Conservation (phyloP, 306 rosid genomes). For the Trichosanthes truncata region DNA sequence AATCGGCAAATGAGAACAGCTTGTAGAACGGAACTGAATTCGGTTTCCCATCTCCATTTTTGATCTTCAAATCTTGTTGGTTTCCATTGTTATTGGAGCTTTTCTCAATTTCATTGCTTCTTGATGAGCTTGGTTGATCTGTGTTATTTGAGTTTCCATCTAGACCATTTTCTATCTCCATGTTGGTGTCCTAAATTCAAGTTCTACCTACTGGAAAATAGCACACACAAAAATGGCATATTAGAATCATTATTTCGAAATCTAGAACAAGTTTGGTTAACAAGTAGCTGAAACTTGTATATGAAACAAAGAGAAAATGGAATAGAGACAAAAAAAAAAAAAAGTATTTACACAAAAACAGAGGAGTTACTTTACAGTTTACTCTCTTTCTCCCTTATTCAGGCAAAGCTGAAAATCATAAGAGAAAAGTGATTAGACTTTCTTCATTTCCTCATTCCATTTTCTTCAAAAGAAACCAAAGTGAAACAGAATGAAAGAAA, state of each 20-base stretch:
- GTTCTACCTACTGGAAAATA: not conserved
- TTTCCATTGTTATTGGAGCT: slow-evolving; percentile 1
- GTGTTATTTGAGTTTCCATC: slow-evolving; percentile 14
- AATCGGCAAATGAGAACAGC: slow-evolving; percentile 80
- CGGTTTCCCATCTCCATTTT: slow-evolving; percentile 22
- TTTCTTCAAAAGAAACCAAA: not conserved
- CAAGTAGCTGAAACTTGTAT: not conserved
- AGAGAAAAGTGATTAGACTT: not conserved
- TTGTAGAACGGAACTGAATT: slow-evolving; percentile 55
- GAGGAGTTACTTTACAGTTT: not conserved
- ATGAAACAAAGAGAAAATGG: not conserved
- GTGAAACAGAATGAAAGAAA: not conserved
- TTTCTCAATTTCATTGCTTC: slow-evolving; percentile 16
- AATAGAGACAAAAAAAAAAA: too few species aligned
- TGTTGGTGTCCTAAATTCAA: slow-evolving; percentile 12
- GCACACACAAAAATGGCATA: not conserved
- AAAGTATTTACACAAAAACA: not conserved
- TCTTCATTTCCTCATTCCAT: not conserved
- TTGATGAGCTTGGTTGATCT: slow-evolving; percentile 23
- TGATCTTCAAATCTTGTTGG: slow-evolving; percentile 22
- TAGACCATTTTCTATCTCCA: slow-evolving; percentile 25
- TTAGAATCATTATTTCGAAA: not conserved
- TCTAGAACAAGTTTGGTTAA: not conserved
- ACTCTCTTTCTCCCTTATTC: not conserved
- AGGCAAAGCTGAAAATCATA: not conserved